Evolutionary conservation across 2,329 filamentous ascomycete species (phyloP), one percentile per base, ranked within the genome.

Genomic region (Pseudocercospora crystallina): DNA sequence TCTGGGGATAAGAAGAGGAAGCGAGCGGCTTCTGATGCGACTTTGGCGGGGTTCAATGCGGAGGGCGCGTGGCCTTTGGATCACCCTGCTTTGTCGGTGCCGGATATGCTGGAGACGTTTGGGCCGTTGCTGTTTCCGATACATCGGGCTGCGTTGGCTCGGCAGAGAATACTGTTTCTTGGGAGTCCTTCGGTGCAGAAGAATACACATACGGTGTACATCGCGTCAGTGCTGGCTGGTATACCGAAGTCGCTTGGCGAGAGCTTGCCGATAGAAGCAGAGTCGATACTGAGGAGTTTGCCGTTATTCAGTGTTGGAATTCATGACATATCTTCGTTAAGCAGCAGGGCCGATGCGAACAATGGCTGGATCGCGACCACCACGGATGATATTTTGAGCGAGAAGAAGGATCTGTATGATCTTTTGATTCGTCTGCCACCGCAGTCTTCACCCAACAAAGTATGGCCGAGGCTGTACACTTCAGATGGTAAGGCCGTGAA

Each of bases 231-330:
- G 47, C 78, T 99, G 31, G 90, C 91, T 38, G 95, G 90, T 61
- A 86, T 97, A 37, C 90, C 94, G 26, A 78, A 85, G 33, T 83
- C 86, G 29, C 80, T 90, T 37, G 77, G 80, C 50, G 83, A 90
- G 44, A 73, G 86, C 11, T 76, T 96, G n/a, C 81, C 85, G 14
- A 35, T 58, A 2, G 54, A 60, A 3, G 77, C 52, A 8, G 55
- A 83, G 20, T 78, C 81, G 1, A 78, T 87, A 53, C 79, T 75
- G 11, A 72, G 89, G 51, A 78, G 94, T 29, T 82, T 85, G 32
- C 87, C 92, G 0, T 79, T 99, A n/a, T 99, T 97, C 73, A 90
- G 86, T 45, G 81, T 99, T 52, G 94, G 94, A 43, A 85, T 99
- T 12, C 89, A 96, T 68, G 94, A 99, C 65, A 96, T 99, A 43